phyloP scores from a whole-genome alignment of 2,329 filamentous ascomycete species.

The Furcasterigmium sp. region DNA sequence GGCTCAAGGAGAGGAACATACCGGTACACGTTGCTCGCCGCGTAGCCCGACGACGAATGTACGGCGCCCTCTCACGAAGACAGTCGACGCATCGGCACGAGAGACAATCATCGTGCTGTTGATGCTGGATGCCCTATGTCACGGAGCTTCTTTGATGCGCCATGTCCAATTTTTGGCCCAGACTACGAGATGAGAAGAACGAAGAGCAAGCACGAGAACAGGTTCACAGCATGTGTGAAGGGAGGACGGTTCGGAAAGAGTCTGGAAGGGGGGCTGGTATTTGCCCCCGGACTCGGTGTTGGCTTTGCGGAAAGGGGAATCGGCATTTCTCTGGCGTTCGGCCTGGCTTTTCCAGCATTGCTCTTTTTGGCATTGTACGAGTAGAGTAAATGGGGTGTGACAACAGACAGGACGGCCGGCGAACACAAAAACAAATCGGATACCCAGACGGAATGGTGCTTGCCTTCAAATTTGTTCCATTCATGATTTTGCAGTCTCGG shows the following conservation, averaged over 20 bases:
- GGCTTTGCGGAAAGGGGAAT: constrained; percentile 2
- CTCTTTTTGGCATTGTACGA: constrained; percentile 4
- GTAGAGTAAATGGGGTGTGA: constrained; percentile 1
- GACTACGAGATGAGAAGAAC: too few species aligned
- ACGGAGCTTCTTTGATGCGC: too few species aligned
- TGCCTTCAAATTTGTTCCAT: too few species aligned
- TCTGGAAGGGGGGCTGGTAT: constrained; percentile 1
- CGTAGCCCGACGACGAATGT: constrained; percentile 27
- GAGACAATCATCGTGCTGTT: too few species aligned
- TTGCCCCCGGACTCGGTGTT: background rate
- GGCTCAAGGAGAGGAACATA: constrained; percentile 17
- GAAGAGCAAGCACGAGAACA: too few species aligned
- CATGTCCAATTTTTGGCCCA: too few species aligned
- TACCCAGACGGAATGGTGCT: background rate
- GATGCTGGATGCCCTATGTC: too few species aligned
- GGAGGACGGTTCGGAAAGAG: background rate
- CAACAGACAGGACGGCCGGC: constrained; percentile 6
- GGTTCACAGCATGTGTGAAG: too few species aligned
- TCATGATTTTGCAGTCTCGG: too few species aligned
- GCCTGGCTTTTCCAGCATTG: constrained; percentile 4
- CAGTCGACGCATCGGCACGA: constrained; percentile 2
- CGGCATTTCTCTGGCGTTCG: constrained; percentile 4
- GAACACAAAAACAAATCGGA: constrained; percentile 4
- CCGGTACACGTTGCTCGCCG: constrained; percentile 21
- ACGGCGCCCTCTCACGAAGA: constrained; percentile 34